phyloP scores from a whole-genome alignment of 495 filamentous ascomycete genomes.

The Penicillium robsamsonii region DNA sequence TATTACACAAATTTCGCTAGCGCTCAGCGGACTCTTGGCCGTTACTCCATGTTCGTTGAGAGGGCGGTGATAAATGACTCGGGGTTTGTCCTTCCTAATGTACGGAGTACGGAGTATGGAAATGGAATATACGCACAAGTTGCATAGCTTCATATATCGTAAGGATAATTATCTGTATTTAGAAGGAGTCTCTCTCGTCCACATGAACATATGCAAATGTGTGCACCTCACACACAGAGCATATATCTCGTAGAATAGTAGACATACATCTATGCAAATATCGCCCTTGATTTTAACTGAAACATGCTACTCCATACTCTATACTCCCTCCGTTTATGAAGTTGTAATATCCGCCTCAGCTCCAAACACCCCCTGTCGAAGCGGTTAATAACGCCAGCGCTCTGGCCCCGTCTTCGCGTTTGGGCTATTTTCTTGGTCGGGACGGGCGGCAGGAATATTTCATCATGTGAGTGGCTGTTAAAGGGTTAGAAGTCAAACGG shows the following conservation, averaged over 20 bases:
- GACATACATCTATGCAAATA: neutral
- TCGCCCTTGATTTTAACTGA: neutral
- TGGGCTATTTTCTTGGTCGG: neutral
- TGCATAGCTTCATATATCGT: neutral
- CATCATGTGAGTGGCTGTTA: slow-evolving; percentile 8
- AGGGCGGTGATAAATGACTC: neutral
- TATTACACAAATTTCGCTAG: neutral
- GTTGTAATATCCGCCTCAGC: slow-evolving; percentile 5
- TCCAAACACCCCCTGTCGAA: neutral
- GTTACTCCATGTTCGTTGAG: too few species aligned
- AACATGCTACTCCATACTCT: neutral
- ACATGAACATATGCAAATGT: neutral
- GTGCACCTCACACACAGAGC: too few species aligned
- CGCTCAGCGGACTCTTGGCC: neutral
- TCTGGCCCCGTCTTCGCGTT: neutral
- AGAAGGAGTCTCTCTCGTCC: neutral
- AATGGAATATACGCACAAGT: neutral
- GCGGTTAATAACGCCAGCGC: neutral
- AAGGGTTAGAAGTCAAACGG: neutral
- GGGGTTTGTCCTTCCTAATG: neutral
- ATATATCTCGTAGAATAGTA: too few species aligned
- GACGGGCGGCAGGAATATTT: neutral
- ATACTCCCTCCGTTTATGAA: neutral
- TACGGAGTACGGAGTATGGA: neutral
- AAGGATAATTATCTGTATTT: neutral